Percentiles rank a stretch among this genome's conserved stretches.
These are phyloP conservation scores for Domatiomyces catenatus DNA, from an alignment of 2,329 filamentous ascomycete species.

Conservation along the genomic window DNA sequence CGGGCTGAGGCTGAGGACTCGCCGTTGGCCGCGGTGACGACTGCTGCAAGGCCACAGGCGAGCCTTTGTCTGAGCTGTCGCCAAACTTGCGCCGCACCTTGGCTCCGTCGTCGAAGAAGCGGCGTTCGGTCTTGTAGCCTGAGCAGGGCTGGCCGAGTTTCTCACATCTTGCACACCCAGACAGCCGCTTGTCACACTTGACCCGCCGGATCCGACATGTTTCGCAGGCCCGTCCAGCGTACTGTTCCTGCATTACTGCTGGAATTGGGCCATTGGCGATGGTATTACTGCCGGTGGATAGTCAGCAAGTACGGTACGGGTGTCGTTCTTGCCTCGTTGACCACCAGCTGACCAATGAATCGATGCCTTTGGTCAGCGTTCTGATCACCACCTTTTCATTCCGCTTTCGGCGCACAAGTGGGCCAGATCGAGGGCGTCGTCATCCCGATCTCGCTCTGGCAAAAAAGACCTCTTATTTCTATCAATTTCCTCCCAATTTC, in stretches of 20 bases:
- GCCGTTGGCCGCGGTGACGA: background rate
- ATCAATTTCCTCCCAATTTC: background rate
- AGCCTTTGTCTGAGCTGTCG: background rate
- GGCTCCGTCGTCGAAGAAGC: constrained; percentile 29
- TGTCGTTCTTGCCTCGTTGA: background rate
- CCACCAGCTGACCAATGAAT: background rate
- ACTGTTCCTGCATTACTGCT: background rate
- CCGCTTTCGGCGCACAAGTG: background rate
- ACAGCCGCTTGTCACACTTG: constrained; percentile 28
- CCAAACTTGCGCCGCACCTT: constrained; percentile 22
- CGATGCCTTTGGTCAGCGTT: background rate
- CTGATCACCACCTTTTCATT: background rate
- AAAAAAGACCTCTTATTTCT: background rate
- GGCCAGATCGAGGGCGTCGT: background rate
- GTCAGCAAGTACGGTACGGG: background rate
- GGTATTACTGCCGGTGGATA: background rate
- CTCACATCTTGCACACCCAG: constrained; percentile 25
- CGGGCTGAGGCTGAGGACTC: background rate
- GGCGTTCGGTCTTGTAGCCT: constrained; percentile 29
- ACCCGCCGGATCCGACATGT: constrained; percentile 14
- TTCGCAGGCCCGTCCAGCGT: constrained; percentile 1
- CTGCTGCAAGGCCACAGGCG: background rate
- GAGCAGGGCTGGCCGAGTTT: constrained; percentile 26
- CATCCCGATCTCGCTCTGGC: background rate
- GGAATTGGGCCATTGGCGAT: background rate